Percentiles rank a stretch among this genome's conserved stretches.
phyloP scores from a whole-genome alignment of 2,329 filamentous ascomycete species.

The Teratosphaeria viscida region DNA sequence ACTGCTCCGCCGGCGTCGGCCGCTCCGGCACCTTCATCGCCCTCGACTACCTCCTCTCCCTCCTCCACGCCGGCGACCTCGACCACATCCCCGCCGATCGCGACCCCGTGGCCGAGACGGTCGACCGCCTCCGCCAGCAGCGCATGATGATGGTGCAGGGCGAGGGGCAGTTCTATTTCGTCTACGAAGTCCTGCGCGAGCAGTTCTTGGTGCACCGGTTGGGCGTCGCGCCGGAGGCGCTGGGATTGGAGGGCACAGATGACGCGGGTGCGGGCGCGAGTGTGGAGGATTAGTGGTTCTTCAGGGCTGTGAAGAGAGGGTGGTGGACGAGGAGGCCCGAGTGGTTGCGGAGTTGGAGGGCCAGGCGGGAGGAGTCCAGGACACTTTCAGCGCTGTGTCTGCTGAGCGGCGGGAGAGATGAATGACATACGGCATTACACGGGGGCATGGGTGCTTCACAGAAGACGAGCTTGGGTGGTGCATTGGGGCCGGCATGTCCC shows the following conservation, averaged over 20 bases:
- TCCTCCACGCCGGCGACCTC: slow-evolving; percentile 66
- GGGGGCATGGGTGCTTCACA: too few species aligned
- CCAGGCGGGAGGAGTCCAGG: too few species aligned
- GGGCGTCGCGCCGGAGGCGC: neutral
- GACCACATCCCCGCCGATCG: slow-evolving; percentile 34
- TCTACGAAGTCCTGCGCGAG: slow-evolving; percentile 77
- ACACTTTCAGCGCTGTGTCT: too few species aligned
- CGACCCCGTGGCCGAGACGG: slow-evolving; percentile 68
- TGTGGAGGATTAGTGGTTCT: neutral
- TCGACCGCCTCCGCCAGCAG: slow-evolving; percentile 74
- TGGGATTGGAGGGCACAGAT: neutral
- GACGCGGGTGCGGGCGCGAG: neutral
- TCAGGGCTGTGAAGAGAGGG: neutral
- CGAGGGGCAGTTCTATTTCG: slow-evolving; percentile 70
- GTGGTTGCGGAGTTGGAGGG: neutral
- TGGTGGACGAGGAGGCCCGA: neutral
- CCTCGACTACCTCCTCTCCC: slow-evolving; percentile 79
- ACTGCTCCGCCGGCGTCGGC: slow-evolving; percentile 78
- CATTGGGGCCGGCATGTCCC: too few species aligned
- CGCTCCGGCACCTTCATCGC: slow-evolving; percentile 92
- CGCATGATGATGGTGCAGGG: slow-evolving; percentile 93
- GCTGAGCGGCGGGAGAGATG: too few species aligned
- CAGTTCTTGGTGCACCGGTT: slow-evolving; percentile 32
- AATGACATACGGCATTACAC: too few species aligned
- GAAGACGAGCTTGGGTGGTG: too few species aligned